Conservation (phyloP, 2,329 filamentous ascomycete genomes). For the Talaromyces islandicus region DNA sequence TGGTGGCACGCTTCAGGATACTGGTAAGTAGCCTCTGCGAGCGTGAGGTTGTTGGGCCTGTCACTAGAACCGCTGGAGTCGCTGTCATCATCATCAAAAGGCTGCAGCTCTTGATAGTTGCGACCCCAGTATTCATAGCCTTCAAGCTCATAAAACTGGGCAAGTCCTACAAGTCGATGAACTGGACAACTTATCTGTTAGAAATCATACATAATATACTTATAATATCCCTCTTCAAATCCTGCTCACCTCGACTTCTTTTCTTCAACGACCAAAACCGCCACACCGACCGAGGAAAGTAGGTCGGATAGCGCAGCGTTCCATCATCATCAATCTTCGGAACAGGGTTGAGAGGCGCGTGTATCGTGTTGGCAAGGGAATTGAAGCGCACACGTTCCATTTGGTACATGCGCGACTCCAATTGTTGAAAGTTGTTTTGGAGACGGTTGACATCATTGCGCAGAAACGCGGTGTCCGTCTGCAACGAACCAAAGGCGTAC, state of each 20-base stretch:
- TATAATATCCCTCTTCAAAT: neutral
- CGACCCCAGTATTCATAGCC: conserved; percentile 34
- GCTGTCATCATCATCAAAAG: conserved; percentile 23
- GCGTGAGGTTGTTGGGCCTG: conserved; percentile 27
- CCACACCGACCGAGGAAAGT: conserved; percentile 35
- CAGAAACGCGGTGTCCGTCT: conserved; percentile 29
- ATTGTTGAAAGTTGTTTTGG: conserved; percentile 31
- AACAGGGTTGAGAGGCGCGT: conserved; percentile 32
- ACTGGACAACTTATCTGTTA: conserved; percentile 20
- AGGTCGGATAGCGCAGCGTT: conserved; percentile 28
- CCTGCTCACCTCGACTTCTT: conserved; percentile 30
- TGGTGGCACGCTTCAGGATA: conserved; percentile 36
- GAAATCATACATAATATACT: neutral
- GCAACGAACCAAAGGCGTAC: conserved; percentile 24
- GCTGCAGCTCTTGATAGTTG: conserved; percentile 25
- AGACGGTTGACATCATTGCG: conserved; percentile 32
- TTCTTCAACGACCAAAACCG: conserved; percentile 39
- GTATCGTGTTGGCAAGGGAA: conserved; percentile 31
- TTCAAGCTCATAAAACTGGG: conserved; percentile 35
- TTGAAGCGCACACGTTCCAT: conserved; percentile 35
- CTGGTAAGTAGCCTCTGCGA: conserved; percentile 28
- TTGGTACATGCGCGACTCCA: conserved; percentile 30
- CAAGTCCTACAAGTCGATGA: conserved; percentile 32
- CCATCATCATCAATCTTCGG: conserved; percentile 31
- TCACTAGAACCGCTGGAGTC: conserved; percentile 36